Percentiles rank a stretch among this genome's conserved stretches.
phyloP scores from a whole-genome alignment of 345 rosid genomes.

The Sonneratia alba region DNA sequence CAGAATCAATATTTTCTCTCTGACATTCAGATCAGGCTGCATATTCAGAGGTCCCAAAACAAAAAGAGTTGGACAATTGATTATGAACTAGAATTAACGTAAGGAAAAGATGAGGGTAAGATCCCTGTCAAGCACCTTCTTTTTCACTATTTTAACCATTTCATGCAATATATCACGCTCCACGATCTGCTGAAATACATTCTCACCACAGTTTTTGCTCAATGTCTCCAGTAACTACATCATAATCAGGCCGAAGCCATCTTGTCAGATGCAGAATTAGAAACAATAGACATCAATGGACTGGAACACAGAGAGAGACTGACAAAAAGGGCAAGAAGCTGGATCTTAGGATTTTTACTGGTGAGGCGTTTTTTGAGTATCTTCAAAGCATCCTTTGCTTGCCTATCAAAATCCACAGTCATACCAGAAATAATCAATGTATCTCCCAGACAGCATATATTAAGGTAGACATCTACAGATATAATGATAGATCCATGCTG shows the following conservation, averaged over 20 bases:
- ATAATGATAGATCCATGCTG: not conserved
- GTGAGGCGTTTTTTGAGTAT: slow-evolving; percentile 81
- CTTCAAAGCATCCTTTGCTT: slow-evolving; percentile 88
- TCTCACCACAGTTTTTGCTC: slow-evolving; percentile 91
- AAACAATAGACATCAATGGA: not conserved
- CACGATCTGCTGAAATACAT: slow-evolving; percentile 67
- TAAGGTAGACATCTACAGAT: not conserved
- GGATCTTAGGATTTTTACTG: slow-evolving; percentile 80
- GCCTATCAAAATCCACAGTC: slow-evolving; percentile 35
- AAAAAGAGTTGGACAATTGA: not conserved
- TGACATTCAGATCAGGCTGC: slow-evolving; percentile 90
- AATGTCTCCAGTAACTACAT: slow-evolving; percentile 83
- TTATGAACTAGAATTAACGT: not conserved
- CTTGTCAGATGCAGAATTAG: not conserved
- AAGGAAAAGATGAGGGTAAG: slow-evolving; percentile 6
- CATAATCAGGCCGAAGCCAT: not conserved
- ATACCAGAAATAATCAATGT: not conserved
- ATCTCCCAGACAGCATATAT: not conserved
- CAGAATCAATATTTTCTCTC: slow-evolving; percentile 74
- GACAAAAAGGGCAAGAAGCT: slow-evolving; percentile 82
- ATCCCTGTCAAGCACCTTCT: slow-evolving; percentile 48
- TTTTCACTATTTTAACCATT: slow-evolving; percentile 95
- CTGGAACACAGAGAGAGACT: slow-evolving; percentile 21
- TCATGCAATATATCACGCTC: slow-evolving; percentile 92
- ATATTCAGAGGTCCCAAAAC: slow-evolving; percentile 9